These are phyloP conservation scores for Clarireedia sp. DNA, from an alignment of 2,329 filamentous ascomycete genomes.

Conservation along the genomic window DNA sequence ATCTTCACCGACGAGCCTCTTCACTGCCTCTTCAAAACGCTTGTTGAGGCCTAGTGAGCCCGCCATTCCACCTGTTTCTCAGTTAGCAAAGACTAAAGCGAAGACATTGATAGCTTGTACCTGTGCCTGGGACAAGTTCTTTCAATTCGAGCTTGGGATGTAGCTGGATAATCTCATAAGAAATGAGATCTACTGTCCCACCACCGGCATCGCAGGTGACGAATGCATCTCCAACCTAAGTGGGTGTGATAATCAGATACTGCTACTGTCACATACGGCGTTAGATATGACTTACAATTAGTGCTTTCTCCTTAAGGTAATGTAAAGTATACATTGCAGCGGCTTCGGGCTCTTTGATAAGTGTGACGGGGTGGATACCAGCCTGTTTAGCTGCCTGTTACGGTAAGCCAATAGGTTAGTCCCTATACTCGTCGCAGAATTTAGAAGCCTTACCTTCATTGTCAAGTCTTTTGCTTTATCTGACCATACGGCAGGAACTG, in stretches of 20 bases:
- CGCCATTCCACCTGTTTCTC: slow-evolving; percentile 16
- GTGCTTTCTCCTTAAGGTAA: background rate
- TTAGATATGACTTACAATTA: slow-evolving; percentile 14
- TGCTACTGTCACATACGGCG: background rate
- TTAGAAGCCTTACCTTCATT: slow-evolving; percentile 29
- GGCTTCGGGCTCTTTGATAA: slow-evolving; percentile 18
- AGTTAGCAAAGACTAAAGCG: background rate
- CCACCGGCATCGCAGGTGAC: slow-evolving; percentile 30
- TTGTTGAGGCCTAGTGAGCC: slow-evolving; percentile 24
- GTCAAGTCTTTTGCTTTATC: slow-evolving; percentile 46
- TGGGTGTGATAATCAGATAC: background rate
- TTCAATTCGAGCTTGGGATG: slow-evolving; percentile 20
- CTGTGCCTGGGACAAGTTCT: slow-evolving; percentile 22
- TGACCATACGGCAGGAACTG: slow-evolving; percentile 52
- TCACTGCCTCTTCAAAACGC: slow-evolving; percentile 22
- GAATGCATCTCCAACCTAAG: slow-evolving; percentile 22
- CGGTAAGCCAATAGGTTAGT: background rate
- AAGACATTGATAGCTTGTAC: background rate
- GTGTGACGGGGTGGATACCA: background rate
- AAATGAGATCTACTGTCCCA: slow-evolving; percentile 31
- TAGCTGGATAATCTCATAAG: slow-evolving; percentile 20
- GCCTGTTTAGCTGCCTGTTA: slow-evolving; percentile 13
- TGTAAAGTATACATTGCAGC: slow-evolving; percentile 16
- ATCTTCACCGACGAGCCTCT: slow-evolving; percentile 22
- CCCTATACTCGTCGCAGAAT: background rate